Evolutionary conservation across 139 green algal genomes (phyloP).

Genomic region (Marvania coccoides): DNA sequence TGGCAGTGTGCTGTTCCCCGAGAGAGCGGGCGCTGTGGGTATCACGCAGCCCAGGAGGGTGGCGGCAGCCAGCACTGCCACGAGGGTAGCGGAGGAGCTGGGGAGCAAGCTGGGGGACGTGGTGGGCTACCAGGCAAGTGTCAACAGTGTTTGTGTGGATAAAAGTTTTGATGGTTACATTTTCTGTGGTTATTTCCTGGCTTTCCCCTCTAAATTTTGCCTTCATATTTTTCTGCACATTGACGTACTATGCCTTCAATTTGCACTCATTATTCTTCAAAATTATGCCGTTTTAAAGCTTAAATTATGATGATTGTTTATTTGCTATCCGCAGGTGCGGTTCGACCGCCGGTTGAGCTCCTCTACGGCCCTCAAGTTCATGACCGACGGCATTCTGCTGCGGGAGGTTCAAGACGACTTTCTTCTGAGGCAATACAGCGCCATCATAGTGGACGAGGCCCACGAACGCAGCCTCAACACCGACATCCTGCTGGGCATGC

Average conservation of each 20-base stretch:
- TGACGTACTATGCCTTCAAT: too few relatives aligned
- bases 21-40: conserved; percentile 51
- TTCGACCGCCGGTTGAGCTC: conserved; percentile 63
- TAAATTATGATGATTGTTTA: too few relatives aligned
- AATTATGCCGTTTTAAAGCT: too few relatives aligned
- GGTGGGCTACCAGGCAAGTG: conserved; percentile 86
- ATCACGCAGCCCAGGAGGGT: conserved; percentile 89
- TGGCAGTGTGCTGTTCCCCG: conserved; percentile 59
- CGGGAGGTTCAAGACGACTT: conserved; percentile 73
- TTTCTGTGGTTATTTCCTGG: too few relatives aligned
- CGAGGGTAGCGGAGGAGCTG: conserved; percentile 78
- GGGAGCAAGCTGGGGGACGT: conserved; percentile 47
- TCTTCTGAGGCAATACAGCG: conserved; percentile 55
- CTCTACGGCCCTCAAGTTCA: conserved; percentile 77
- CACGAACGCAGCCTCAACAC: conserved; percentile 89
- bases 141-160: neutral
- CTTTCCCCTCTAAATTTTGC: too few relatives aligned
- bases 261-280: too few relatives aligned
- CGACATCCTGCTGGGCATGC: conserved; percentile 86
- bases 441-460: conserved; percentile 83
- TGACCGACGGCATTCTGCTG: conserved; percentile 94
- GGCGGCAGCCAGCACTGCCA: conserved; percentile 73
- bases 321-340: conserved; percentile 55
- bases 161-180: neutral
- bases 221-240: too few relatives aligned